Percentiles rank a stretch among this genome's conserved stretches.
Evolutionary conservation across 805 yeast species (phyloP).

Genomic region (Wickerhamiella spandovensis): DNA sequence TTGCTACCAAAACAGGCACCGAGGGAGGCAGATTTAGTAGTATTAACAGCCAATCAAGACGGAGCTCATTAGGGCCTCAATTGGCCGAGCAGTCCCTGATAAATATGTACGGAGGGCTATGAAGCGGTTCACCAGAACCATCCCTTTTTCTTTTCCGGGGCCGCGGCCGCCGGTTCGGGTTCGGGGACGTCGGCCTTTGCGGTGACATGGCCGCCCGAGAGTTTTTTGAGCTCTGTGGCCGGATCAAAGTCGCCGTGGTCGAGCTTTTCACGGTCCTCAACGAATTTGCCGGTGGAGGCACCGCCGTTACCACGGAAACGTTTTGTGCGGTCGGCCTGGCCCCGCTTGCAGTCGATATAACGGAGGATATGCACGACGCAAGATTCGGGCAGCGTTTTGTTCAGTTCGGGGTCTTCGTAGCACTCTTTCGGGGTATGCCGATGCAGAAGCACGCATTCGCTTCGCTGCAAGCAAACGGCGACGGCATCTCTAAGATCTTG

Average conservation of each 20-base stretch:
- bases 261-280: slow-evolving; percentile 69
- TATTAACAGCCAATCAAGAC: no score
- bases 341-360: slow-evolving; percentile 81
- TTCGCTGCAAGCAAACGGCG: slow-evolving; percentile 87
- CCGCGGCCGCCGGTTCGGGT: neutral
- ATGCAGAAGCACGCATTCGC: slow-evolving; percentile 89
- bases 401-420: slow-evolving; percentile 62
- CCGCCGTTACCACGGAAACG: slow-evolving; percentile 92
- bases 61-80: no score
- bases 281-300: slow-evolving; percentile 81
- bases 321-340: slow-evolving; percentile 77
- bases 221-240: slow-evolving; percentile 61
- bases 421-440: slow-evolving; percentile 85
- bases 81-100: no score
- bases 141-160: neutral
- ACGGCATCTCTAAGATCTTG: slow-evolving; percentile 90
- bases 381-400: slow-evolving; percentile 68
- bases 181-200: slow-evolving; percentile 4
- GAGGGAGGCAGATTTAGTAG: no score
- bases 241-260: slow-evolving; percentile 75
- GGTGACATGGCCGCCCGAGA: slow-evolving; percentile 26
- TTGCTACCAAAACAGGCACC: no score
- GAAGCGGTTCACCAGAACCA: slow-evolving; percentile 1
- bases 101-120: neutral
- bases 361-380: slow-evolving; percentile 76